Base-by-base conservation (phyloP, 2,329 filamentous ascomycete species). In the Zalaria sp. region DNA sequence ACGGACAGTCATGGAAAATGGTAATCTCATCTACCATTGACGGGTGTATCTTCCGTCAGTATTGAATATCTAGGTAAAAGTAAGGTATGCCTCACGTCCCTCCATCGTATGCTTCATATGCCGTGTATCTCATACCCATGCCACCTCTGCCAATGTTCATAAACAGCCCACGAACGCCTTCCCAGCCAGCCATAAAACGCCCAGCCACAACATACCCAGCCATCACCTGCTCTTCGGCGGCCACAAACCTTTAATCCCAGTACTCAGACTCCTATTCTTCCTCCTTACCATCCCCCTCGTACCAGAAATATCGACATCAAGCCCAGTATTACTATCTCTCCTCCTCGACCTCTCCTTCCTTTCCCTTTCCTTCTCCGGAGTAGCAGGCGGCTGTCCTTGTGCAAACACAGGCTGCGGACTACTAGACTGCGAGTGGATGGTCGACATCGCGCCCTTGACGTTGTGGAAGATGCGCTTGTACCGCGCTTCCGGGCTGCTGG, bases 381-480 rank as follows among this genome's bases (percentile, higher is more conserved):
- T 26, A 40, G 8, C 9, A 28, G 29, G 39, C 41, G 5, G 44
- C 47, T 26, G 37, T 42, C 18, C 18, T 2, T 18, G 18, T 18
- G 18, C 18, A 18, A 18, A 18, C 18, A 2, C 18, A 18, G 18
- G 18, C 18, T 18, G 18, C 18, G 18, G 18, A 18, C 18, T 18
- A 18, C 18, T 18, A 18, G 18, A 18, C 18, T 18, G 18, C 18
- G 18, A 18, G 18, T 32, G 35, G n/a, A 45, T 46, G 25, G 40
- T 46, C 27, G 37, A 35, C 42, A 43, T 35, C 9, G 28, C 34
- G 25, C 4, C 7, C 8, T 37, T 44, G 5, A 43, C 35, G 6
- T 40, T 41, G 28, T 66, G 63, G 43, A 67, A 66, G 0, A 67
- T 48, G 4, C 54, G 53, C 50, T 65, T 65, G 45, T 67, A 68